A percentile compares a stretch with the other conserved stretches of the same genome.
These are phyloP conservation scores for Limnanthes douglasii DNA, from an alignment of 345 rosid genomes.

Conservation along the genomic window DNA sequence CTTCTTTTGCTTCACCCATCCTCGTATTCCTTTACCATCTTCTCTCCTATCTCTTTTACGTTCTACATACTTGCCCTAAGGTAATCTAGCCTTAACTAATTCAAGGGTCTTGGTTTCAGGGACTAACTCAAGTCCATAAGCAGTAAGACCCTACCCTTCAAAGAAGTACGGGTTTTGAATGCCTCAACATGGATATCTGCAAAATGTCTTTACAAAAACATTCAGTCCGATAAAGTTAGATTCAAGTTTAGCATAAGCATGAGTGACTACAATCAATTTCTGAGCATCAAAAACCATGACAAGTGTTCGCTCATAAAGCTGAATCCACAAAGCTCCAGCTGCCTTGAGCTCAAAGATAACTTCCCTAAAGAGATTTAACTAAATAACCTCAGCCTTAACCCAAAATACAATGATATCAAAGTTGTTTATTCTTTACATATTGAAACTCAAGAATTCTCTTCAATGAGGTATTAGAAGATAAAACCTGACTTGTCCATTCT, in stretches of 20 bases:
- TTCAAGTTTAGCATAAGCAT: slow-evolving; percentile 67
- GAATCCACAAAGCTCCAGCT: slow-evolving; percentile 95
- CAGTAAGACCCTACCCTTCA: slow-evolving; percentile 89
- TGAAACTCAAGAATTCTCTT: too few relatives aligned
- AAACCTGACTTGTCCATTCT: too few relatives aligned
- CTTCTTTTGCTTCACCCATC: too few relatives aligned
- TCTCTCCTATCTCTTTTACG: too few relatives aligned
- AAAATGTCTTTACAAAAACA: slow-evolving; percentile 88
- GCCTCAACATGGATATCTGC: slow-evolving; percentile 84
- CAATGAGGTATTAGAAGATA: too few relatives aligned
- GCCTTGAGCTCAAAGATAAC: slow-evolving; percentile 80
- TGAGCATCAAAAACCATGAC: slow-evolving; percentile 83
- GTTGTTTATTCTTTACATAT: too few relatives aligned
- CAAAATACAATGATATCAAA: too few relatives aligned
- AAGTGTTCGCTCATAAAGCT: slow-evolving; percentile 83
- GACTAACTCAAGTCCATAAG: slow-evolving; percentile 71
- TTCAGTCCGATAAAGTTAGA: slow-evolving; percentile 68
- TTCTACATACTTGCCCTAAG: slow-evolving; percentile 63
- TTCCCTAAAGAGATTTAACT: slow-evolving; percentile 36
- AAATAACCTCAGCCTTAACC: too few relatives aligned
- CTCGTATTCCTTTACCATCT: too few relatives aligned
- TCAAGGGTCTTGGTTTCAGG: slow-evolving; percentile 79
- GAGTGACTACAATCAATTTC: slow-evolving; percentile 66
- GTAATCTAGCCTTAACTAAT: slow-evolving; percentile 69
- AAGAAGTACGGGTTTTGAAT: slow-evolving; percentile 57